These are phyloP conservation scores for Saccharum spontaneum DNA, from an alignment of 176 grass and related monocot genomes.

Conservation along the genomic window DNA sequence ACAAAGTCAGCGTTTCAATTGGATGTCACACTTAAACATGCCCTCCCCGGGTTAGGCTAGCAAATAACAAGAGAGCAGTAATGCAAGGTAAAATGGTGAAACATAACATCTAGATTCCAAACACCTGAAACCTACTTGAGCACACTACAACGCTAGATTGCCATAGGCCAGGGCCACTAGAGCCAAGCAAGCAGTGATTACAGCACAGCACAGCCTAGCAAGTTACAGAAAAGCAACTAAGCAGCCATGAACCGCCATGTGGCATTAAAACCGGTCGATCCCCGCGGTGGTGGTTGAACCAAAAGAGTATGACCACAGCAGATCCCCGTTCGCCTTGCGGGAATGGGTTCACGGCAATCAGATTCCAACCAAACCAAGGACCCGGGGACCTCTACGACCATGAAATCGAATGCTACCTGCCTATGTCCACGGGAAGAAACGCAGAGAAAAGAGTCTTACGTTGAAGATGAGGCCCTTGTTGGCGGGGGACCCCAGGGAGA, in stretches of 20 bases:
- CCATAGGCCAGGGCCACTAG: background rate
- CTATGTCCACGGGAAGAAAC: background rate
- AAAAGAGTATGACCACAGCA: background rate
- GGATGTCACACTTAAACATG: background rate
- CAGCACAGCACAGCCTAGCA: background rate
- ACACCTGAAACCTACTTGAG: background rate
- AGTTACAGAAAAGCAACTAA: background rate
- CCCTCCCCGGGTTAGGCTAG: too few relatives aligned
- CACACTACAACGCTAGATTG: background rate
- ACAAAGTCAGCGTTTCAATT: background rate
- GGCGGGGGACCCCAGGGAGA: constrained; percentile 53
- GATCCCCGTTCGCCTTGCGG: background rate
- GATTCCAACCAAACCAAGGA: background rate
- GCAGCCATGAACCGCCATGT: background rate
- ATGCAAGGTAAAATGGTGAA: background rate
- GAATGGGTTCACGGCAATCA: background rate
- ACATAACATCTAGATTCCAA: background rate
- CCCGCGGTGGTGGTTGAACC: background rate
- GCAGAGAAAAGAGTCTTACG: constrained; percentile 9
- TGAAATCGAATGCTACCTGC: background rate
- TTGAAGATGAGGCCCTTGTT: constrained; percentile 52
- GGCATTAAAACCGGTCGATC: background rate
- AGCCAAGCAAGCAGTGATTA: background rate
- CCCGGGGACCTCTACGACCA: background rate
- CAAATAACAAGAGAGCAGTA: background rate